Percentiles rank a stretch among this genome's conserved stretches.
Evolutionary conservation across 2,329 filamentous ascomycete genomes (phyloP).

Genomic region (Alternaria dauci): DNA sequence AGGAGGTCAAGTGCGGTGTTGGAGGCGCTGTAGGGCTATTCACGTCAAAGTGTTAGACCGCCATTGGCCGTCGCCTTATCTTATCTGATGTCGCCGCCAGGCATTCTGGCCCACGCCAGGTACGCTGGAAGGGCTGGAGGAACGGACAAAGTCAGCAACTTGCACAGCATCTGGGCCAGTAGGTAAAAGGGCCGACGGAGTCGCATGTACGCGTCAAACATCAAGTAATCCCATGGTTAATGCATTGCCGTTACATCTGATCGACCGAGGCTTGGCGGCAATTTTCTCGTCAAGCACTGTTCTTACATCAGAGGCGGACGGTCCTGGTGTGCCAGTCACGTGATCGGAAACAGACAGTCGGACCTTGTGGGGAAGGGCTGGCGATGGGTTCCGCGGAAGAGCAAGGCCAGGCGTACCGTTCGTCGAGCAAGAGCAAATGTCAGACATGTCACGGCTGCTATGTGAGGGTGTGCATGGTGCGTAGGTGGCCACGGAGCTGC

Average conservation of each 20-base stretch:
- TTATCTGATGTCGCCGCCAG: slow-evolving; percentile 7
- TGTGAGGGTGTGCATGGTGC: not conserved
- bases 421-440: not conserved
- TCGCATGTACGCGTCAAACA: not conserved
- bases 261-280: not conserved
- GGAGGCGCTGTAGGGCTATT: slow-evolving; percentile 11
- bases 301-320: not conserved
- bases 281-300: not conserved
- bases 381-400: not conserved
- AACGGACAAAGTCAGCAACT: not conserved
- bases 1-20: slow-evolving; percentile 12
- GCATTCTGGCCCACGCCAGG: not conserved
- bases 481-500: not conserved
- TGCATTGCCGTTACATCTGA: not conserved
- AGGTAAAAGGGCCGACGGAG: not conserved
- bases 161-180: not conserved
- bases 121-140: not conserved
- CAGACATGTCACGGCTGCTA: not conserved
- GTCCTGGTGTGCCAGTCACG: not conserved
- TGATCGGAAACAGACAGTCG: not conserved
- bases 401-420: not conserved
- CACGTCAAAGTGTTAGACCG: slow-evolving; percentile 24
- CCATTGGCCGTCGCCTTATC: slow-evolving; percentile 30
- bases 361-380: not conserved
- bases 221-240: not conserved